phyloP scores from a whole-genome alignment of 2,329 filamentous ascomycete species.

The Nemania serpens region DNA sequence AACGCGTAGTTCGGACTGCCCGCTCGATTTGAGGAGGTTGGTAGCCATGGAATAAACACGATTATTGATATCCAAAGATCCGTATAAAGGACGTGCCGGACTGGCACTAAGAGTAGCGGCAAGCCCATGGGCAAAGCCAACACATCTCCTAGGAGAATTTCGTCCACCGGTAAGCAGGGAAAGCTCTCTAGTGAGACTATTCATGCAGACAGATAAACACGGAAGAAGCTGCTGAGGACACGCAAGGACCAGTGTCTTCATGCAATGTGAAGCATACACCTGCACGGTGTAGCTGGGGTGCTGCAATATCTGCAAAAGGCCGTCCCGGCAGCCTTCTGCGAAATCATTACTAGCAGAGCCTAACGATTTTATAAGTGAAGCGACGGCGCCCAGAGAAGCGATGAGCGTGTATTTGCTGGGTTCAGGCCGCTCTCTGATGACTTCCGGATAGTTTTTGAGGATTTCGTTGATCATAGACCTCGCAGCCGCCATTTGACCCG shows the following conservation, averaged over 20 bases:
- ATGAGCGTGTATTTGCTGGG: conserved; percentile 86
- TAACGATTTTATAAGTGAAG: conserved; percentile 76
- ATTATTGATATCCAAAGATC: conserved; percentile 94
- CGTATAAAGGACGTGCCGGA: conserved; percentile 84
- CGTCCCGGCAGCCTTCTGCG: conserved; percentile 83
- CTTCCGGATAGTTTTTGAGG: conserved; percentile 92
- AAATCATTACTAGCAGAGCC: conserved; percentile 81
- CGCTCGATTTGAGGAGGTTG: conserved; percentile 87
- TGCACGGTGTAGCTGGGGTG: conserved; percentile 97
- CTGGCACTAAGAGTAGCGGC: conserved; percentile 91
- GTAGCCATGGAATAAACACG: conserved; percentile 90
- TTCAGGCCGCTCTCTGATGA: conserved; percentile 82
- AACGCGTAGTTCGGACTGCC: conserved; percentile 85
- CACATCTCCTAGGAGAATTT: conserved; percentile 79
- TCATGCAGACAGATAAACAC: conserved; percentile 94
- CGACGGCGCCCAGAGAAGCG: conserved; percentile 76
- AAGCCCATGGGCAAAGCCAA: conserved; percentile 90
- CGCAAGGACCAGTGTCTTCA: conserved; percentile 85
- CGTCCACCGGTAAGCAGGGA: conserved; percentile 74
- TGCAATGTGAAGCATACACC: conserved; percentile 81
- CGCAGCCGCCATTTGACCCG: conserved; percentile 82
- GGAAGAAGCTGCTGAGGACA: conserved; percentile 91
- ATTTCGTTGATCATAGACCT: conserved; percentile 83
- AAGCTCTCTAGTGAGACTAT: conserved; percentile 87
- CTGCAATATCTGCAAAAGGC: conserved; percentile 84